phyloP scores from a whole-genome alignment of 768 basidiomycete species.

The Podaxis pistillaris region DNA sequence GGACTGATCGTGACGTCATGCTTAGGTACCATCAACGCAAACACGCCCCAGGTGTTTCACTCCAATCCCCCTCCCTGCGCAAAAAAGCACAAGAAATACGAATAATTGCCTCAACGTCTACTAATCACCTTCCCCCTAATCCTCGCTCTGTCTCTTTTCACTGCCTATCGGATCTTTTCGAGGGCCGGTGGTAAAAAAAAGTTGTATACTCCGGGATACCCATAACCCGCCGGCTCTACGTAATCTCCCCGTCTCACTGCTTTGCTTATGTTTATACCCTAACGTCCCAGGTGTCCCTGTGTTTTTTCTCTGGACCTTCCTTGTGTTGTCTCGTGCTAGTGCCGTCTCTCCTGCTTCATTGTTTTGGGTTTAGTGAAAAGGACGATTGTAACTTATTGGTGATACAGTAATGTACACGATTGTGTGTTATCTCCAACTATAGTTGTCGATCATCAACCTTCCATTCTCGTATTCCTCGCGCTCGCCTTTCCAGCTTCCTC shows the following conservation, averaged over 20 bases:
- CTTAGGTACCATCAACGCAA: background rate
- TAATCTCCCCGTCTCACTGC: background rate
- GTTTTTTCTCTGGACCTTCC: background rate
- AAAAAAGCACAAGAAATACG: background rate
- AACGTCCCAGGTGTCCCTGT: background rate
- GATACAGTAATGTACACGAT: background rate
- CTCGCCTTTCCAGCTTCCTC: background rate
- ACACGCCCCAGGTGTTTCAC: background rate
- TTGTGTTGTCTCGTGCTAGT: too few species aligned
- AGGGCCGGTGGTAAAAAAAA: background rate
- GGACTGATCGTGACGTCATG: conserved; percentile 3
- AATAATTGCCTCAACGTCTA: background rate
- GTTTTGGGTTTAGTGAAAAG: background rate
- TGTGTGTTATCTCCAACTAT: too few species aligned
- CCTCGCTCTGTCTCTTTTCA: background rate
- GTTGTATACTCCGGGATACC: background rate
- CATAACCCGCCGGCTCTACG: background rate
- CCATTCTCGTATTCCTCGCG: background rate
- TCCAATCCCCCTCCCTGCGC: background rate
- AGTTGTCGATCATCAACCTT: too few species aligned
- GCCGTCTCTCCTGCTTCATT: background rate
- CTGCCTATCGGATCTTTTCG: background rate
- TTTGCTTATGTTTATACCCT: background rate
- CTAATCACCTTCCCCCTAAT: background rate
- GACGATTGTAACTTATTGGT: background rate